Base-by-base conservation (phyloP, 768 basidiomycete genomes). In the Daedaleopsis sinensis region DNA sequence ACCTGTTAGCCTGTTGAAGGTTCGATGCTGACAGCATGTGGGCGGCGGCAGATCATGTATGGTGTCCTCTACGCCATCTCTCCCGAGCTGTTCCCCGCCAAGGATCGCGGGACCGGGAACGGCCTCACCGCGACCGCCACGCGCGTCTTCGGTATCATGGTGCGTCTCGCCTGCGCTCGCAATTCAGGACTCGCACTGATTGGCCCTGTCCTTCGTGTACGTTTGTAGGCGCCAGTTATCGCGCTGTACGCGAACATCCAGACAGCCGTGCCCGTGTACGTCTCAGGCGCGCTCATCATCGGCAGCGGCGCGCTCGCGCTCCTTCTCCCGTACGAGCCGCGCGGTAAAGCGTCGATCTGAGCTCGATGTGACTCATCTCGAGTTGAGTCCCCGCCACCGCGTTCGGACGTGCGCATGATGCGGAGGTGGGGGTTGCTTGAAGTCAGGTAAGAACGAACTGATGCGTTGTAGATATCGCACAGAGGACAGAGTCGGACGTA, bases 61-160 rank as follows among this genome's bases (percentile, higher is more conserved):
- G 88, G 90, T 7, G 88, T 91, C 2, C 67, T 91, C 46, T 90
- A 89, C 66, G 87, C 88, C 18, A 72, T 88, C 52, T 84, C 89
- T 0, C 83, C 88, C 0, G 88, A 91, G 71, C 77, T 88, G 5
- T 89, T 90, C 70, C 85, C 88, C 12, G 85, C 86, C 36, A 88
- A 88, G 68, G 83, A 90, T 71, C 79, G 89, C 38, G 89, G 89
- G 0, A 91, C 89, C 0, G 89, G 89, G 2, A 89, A 87, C 61
- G 87, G 84, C 5, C 74, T 91, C 50, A 81, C 82, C 1, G 79
- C 86, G 8, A 85, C 84, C 1, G 83, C 85, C 0, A 78, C 79
- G 49, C 79, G 89, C 15, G 76, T 90, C 16, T 91, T 90, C 70
- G 86, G 90, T 4, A 80, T 91, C 54, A 78, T 91, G 65, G 90